phyloP scores from a whole-genome alignment of 768 basidiomycete genomes.

The Hirschioporus abietinus region DNA sequence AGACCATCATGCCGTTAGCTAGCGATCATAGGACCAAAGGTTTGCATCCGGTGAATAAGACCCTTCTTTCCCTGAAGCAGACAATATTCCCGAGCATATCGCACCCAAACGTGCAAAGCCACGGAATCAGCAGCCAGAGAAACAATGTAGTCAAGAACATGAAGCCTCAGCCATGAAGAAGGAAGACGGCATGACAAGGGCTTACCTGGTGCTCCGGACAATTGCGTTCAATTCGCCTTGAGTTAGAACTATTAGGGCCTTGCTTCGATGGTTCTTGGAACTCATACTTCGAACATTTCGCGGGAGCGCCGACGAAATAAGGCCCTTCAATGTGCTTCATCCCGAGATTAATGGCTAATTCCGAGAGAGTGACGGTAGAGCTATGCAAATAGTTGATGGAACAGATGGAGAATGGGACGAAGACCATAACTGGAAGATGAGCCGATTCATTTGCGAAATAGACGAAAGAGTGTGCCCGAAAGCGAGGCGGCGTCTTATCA shows the following conservation, averaged over 20 bases:
- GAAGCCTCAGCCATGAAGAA: neutral
- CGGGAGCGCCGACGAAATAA: neutral
- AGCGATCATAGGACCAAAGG: too few species aligned
- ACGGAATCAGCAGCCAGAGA: too few species aligned
- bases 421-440: neutral
- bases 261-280: neutral
- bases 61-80: too few species aligned
- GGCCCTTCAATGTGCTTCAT: neutral
- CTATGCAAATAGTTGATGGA: neutral
- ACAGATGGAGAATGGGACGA: neutral
- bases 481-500: neutral
- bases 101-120: too few species aligned
- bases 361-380: too few species aligned
- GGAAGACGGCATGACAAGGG: neutral
- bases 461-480: neutral
- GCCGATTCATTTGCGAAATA: neutral
- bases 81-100: too few species aligned
- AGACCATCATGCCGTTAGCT: too few species aligned
- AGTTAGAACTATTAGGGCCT: neutral
- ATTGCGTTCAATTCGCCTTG: neutral
- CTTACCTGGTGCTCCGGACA: neutral
- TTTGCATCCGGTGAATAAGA: too few species aligned
- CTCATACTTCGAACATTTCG: neutral
- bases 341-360: neutral
- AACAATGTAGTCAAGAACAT: too few species aligned